phyloP scores from a whole-genome alignment of 768 basidiomycete genomes.

The Cytidiella melzeri region DNA sequence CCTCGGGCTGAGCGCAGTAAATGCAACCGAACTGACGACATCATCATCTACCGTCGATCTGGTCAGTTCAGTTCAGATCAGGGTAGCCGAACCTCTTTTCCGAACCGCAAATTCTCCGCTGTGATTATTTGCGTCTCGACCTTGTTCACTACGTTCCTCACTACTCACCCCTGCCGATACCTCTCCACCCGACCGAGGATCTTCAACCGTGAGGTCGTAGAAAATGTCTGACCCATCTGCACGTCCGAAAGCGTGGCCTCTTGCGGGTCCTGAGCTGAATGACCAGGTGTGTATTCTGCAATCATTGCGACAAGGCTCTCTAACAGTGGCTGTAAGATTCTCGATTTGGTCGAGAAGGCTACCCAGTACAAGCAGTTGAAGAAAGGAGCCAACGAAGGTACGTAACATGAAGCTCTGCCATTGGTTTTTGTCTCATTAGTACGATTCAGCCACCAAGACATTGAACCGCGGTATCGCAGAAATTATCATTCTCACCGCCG shows the following conservation, averaged over 20 bases:
- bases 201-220: conserved; percentile 73
- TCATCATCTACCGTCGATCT: background rate
- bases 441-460: conserved; percentile 81
- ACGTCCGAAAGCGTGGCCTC: conserved; percentile 82
- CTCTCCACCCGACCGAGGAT: conserved; percentile 69
- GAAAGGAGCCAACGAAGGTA: conserved; percentile 98
- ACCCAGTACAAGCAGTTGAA: conserved; percentile 97
- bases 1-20: background rate
- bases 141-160: conserved; percentile 10
- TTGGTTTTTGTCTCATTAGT: background rate
- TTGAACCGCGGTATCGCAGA: conserved; percentile 97
- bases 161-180: conserved; percentile 14
- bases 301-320: conserved; percentile 1
- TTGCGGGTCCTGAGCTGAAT: conserved; percentile 80
- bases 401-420: conserved; percentile 17
- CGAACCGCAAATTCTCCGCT: too few relatives aligned
- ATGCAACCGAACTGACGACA: background rate
- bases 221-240: conserved; percentile 53
- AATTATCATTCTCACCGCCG: conserved; percentile 93
- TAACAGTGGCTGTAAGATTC: conserved; percentile 49
- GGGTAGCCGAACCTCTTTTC: too few relatives aligned
- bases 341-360: conserved; percentile 94
- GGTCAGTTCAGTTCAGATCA: background rate
- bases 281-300: conserved; percentile 73
- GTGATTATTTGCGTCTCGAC: too few relatives aligned